Conservation (phyloP, 2,329 filamentous ascomycete genomes). For the Exophiala calicioides region DNA sequence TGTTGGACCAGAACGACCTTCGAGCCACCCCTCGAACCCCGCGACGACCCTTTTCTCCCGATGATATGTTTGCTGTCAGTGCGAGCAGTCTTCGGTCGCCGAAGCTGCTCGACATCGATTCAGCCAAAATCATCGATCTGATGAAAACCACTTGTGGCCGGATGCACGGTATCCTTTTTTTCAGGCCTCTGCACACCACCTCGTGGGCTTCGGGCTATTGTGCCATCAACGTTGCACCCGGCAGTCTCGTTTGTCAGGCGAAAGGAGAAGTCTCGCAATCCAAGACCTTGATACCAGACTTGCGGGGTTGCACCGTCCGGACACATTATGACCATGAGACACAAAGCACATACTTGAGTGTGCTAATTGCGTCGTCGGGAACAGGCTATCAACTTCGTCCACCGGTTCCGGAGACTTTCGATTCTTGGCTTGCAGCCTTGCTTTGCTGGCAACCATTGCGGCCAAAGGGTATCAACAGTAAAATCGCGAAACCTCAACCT, state of each 20-base stretch:
- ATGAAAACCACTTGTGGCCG: conserved; percentile 56
- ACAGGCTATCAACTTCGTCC: conserved; percentile 50
- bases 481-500: conserved; percentile 52
- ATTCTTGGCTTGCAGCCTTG: conserved; percentile 54
- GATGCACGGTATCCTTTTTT: conserved; percentile 56
- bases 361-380: conserved; percentile 50
- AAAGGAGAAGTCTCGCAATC: conserved; percentile 51
- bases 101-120: conserved; percentile 46
- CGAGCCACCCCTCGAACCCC: conserved; percentile 35
- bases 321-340: conserved; percentile 50
- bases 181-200: conserved; percentile 44
- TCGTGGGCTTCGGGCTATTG: conserved; percentile 54
- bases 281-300: conserved; percentile 52
- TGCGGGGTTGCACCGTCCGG: conserved; percentile 52
- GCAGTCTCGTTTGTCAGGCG: conserved; percentile 53
- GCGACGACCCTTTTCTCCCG: conserved; percentile 29
- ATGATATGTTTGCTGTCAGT: conserved; percentile 22
- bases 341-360: conserved; percentile 50
- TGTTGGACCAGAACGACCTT: conserved; percentile 34
- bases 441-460: conserved; percentile 55
- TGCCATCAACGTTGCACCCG: conserved; percentile 53
- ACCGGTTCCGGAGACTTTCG: conserved; percentile 53
- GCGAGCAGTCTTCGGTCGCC: conserved; percentile 34
- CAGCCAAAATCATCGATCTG: conserved; percentile 50
- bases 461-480: conserved; percentile 52